Percentiles rank a stretch among this genome's conserved stretches.
Evolutionary conservation across 2,329 filamentous ascomycete species (phyloP).

Genomic region (Fonsecaea nubica): DNA sequence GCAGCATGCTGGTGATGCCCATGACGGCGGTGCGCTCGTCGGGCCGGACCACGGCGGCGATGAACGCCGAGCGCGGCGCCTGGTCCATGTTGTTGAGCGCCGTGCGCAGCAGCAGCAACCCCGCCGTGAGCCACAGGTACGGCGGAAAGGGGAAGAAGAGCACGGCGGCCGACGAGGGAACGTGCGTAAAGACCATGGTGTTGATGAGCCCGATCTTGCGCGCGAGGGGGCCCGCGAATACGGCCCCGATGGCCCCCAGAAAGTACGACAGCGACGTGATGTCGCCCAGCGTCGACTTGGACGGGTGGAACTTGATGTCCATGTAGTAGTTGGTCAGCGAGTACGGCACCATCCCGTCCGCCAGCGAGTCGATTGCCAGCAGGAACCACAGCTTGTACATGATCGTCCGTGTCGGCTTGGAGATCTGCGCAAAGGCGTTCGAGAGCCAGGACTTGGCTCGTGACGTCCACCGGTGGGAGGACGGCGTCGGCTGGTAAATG

Average conservation of each 20-base stretch:
- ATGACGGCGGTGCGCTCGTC: constrained; percentile 73
- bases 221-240: constrained; percentile 65
- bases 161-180: constrained; percentile 68
- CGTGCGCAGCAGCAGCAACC: constrained; percentile 64
- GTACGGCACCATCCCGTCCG: constrained; percentile 69
- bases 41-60: constrained; percentile 69
- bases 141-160: constrained; percentile 65
- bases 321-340: constrained; percentile 66
- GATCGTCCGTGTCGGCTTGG: constrained; percentile 61
- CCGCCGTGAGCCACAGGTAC: constrained; percentile 59
- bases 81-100: constrained; percentile 74
- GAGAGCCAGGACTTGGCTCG: constrained; percentile 29
- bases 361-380: constrained; percentile 68
- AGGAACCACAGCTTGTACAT: constrained; percentile 72
- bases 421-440: constrained; percentile 60
- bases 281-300: constrained; percentile 66
- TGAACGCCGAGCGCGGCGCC: constrained; percentile 69
- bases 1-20: constrained; percentile 68
- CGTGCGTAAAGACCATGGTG: constrained; percentile 68
- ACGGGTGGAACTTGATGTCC: constrained; percentile 61
- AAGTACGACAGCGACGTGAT: constrained; percentile 63
- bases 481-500: not conserved
- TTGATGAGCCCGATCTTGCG: constrained; percentile 67
- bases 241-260: constrained; percentile 59
- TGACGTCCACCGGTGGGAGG: constrained; percentile 5